Percentiles rank a stretch among this genome's conserved stretches.
Conservation (phyloP, 2,329 filamentous ascomycete genomes). For the Sporothrix brunneoviolacea region DNA sequence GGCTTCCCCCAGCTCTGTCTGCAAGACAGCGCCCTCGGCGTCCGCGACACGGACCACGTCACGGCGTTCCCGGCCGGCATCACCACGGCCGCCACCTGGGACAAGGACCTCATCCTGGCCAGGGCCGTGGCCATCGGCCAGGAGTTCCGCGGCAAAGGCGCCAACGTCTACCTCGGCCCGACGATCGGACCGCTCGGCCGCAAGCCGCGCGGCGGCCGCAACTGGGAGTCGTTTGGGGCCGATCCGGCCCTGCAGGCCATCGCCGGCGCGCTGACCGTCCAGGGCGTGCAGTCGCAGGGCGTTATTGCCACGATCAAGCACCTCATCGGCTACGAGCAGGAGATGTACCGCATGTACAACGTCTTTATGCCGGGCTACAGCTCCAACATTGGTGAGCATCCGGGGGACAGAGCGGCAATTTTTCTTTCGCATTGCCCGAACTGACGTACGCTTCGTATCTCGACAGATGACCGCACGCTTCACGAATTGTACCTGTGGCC, state of each 20-base stretch:
- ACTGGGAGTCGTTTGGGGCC: constrained; percentile 77
- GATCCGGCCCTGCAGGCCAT: constrained; percentile 68
- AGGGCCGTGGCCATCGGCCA: constrained; percentile 52
- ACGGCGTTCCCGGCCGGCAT: constrained; percentile 77
- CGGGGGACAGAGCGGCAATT: too few species aligned
- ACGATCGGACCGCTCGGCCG: constrained; percentile 65
- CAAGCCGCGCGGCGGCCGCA: constrained; percentile 66
- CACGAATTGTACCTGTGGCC: constrained; percentile 64
- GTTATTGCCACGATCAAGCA: constrained; percentile 52
- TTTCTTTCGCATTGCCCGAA: too few species aligned
- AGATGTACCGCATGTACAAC: constrained; percentile 50
- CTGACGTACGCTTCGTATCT: too few species aligned
- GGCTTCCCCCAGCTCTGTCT: constrained; percentile 67
- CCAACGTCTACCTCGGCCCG: constrained; percentile 49
- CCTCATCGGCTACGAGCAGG: constrained; percentile 64
- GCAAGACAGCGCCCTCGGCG: constrained; percentile 72
- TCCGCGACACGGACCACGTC: constrained; percentile 59
- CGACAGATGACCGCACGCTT: constrained; percentile 52
- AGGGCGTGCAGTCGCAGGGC: constrained; percentile 46
- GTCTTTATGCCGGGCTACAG: constrained; percentile 44
- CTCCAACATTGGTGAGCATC: constrained; percentile 45
- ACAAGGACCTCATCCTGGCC: constrained; percentile 57
- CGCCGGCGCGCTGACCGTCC: constrained; percentile 54
- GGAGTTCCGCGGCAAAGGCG: constrained; percentile 61
- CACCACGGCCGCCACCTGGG: constrained; percentile 74